Base-by-base conservation (phyloP, 176 grass and related monocot genomes). In the Triticum timopheevii region DNA sequence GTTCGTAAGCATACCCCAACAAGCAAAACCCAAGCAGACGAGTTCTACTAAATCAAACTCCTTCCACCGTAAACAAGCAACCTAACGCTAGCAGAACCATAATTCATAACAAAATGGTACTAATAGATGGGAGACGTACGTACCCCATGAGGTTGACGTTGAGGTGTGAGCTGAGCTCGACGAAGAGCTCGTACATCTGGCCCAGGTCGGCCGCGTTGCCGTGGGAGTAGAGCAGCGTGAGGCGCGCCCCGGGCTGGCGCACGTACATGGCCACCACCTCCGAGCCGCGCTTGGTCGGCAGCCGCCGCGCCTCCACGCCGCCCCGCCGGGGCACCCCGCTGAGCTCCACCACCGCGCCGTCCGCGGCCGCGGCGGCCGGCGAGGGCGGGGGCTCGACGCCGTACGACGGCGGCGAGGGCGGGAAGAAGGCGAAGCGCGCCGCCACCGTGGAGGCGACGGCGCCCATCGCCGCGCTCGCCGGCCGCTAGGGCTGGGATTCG, bases 181-280 rank as follows among this genome's bases (percentile, higher is more conserved):
- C 61, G 89, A 95, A 95, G 80, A 95, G 96, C 85, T 98, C 96
- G 77, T 92, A 95, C 96, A 98, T 94, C 89, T 95, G 93, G 1
- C 96, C 96, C 30, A 98, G 88, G 92, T 98, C 96, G 0, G 96
- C 96, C 1, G 96, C 96, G 88, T 98, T 98, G 45, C 96, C 96
- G 80, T 98, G 96, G 66, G 96, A 98, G 92, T 98, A 98, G 78
- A 98, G 96, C 73, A 98, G 83, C 20, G 95, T 98, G 78, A 98
- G 92, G 9, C 87, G 83, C 33, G 95, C 95, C 65, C 84, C 89
- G 2, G 93, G 93, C 80, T 92, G 87, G 52, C 84, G 90, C 77
- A 95, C 91, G 90, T 98, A 88, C 95, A 98, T 90, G 40, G 88
- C 87, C 35, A 98, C 92, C 83, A 98, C 94, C 71, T 90, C 80